Base-by-base conservation (phyloP, 768 basidiomycete genomes). In the Suillus americanus region DNA sequence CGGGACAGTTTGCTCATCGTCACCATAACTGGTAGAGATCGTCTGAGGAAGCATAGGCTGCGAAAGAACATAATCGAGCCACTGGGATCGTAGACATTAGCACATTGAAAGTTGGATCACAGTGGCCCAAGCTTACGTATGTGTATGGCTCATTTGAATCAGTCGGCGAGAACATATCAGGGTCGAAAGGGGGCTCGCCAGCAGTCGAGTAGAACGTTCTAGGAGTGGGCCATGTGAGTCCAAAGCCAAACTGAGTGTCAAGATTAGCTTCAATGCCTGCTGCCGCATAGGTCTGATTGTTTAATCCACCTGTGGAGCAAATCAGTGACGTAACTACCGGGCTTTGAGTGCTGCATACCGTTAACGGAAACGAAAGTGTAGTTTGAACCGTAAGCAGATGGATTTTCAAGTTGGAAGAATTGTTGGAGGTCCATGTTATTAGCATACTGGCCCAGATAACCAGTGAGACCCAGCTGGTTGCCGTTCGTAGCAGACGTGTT, bases 1-100 rank as follows among this genome's bases (percentile, higher is more conserved):
- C 18, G 90, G 88, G 30, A 91, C 87, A 87, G 88, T 86, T 71
- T 89, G 89, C 62, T 92, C 91, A 64, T 86, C 83, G 46, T 92
- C 90, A 4, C 82, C 88, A 70, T 92, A 92, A 67, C 87, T 89
- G 0, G 89, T 91, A 0, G 89, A 89, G 46, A 92, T 89, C 7
- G 85, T 78, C 65, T 85, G 81, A 18, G 89, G 88, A 3, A 82
- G 74, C 50, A 77, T 71, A 13, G 74, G 60, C 25, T 83, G 81
- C 14, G 67, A 68, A 0, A 85, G 75, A 28, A 90, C 72, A 65
- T 82, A 88, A 54, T 88, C 80, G 20, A 92, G 75, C 90, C 90
- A 91, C 79, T 88, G 68, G 28, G 0, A n/a, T 59, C 37, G 70
- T 35, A 28, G 50, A 18, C 57, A 60, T 62, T 56, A 63, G 37